Evolutionary conservation across 2,329 filamentous ascomycete species (phyloP).

Genomic region (Xylariaceae sp.): DNA sequence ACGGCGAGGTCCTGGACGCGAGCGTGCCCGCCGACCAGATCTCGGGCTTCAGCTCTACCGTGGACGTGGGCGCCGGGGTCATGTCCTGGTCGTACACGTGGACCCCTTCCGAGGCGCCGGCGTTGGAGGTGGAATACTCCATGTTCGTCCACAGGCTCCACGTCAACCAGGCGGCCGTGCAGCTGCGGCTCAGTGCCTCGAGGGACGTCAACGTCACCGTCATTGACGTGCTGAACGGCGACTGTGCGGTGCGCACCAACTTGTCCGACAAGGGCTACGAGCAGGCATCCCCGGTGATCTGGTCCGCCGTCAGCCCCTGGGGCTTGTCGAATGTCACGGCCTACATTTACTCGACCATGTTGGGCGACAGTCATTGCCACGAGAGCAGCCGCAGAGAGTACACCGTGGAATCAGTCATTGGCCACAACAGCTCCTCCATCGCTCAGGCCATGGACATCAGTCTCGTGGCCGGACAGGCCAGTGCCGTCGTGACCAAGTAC

Average conservation of each 20-base stretch:
- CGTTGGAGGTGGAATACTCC: background rate
- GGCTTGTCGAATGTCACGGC: background rate
- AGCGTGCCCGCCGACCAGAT: background rate
- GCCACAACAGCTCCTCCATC: background rate
- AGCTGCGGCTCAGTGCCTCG: background rate
- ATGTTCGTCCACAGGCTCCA: background rate
- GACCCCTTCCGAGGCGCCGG: background rate
- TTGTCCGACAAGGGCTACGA: background rate
- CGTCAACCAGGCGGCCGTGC: background rate
- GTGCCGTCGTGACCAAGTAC: background rate
- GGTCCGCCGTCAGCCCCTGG: background rate
- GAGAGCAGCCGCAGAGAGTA: background rate
- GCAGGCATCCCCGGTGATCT: background rate
- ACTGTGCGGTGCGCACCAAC: background rate
- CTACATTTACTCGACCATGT: background rate
- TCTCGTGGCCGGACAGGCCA: background rate
- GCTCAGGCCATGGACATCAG: background rate
- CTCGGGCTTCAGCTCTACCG: background rate
- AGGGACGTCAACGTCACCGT: background rate
- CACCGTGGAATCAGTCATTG: background rate
- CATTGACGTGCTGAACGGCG: background rate
- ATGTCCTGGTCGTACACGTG: background rate
- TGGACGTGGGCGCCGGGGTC: background rate
- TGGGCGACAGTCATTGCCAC: too few relatives aligned
- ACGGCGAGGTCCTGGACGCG: background rate